Evolutionary conservation across 257 asterid genomes (phyloP).

Genomic region (Capsicum rhomboideum): DNA sequence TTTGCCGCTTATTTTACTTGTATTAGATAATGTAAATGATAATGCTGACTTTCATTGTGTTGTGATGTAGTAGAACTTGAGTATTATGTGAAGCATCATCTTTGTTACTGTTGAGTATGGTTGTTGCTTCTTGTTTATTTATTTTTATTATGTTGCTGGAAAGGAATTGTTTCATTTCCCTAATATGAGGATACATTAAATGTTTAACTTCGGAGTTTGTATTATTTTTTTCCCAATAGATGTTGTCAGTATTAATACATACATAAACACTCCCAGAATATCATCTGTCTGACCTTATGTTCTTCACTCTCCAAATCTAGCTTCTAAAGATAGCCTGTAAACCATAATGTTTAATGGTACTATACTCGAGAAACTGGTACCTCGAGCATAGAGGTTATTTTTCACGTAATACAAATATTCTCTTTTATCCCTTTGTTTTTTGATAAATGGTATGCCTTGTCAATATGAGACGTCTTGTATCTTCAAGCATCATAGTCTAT

Average conservation of each 20-base stretch:
- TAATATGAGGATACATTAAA: background rate
- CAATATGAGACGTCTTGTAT: background rate
- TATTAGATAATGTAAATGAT: background rate
- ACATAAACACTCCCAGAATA: background rate
- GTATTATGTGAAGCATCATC: background rate
- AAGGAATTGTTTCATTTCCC: background rate
- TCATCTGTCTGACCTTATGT: background rate
- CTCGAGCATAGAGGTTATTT: background rate
- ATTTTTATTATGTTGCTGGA: background rate
- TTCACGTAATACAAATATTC: background rate
- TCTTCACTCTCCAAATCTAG: background rate
- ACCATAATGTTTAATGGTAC: background rate
- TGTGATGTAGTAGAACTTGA: background rate
- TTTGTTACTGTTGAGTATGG: background rate
- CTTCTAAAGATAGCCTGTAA: background rate
- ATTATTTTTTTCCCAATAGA: background rate
- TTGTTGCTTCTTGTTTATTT: background rate
- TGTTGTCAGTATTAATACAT: background rate
- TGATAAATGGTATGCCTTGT: background rate
- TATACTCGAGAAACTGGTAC: background rate
- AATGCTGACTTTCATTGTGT: background rate
- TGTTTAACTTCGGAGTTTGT: background rate
- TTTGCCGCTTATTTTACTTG: slow-evolving; percentile 21
- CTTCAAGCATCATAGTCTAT: background rate
- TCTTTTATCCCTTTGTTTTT: background rate